A percentile compares a stretch with the other conserved stretches of the same genome.
phyloP scores from a whole-genome alignment of 257 asterid species.

The Parsonsia alboflavescens region DNA sequence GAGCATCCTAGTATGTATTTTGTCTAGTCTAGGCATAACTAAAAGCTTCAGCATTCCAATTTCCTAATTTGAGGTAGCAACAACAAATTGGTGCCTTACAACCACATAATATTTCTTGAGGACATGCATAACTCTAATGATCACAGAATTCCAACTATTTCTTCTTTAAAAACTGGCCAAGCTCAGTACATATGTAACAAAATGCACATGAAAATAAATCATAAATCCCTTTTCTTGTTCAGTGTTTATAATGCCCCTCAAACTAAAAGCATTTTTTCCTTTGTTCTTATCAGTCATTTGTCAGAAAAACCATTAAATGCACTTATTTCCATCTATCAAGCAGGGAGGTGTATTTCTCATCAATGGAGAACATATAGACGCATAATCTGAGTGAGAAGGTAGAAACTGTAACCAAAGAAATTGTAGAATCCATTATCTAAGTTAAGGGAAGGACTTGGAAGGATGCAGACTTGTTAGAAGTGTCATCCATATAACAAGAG shows the following conservation, averaged over 20 bases:
- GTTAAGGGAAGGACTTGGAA: not conserved
- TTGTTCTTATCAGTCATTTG: not conserved
- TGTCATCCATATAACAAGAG: not conserved
- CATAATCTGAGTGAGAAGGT: not conserved
- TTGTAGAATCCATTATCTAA: not conserved
- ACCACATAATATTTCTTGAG: not conserved
- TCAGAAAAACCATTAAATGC: not conserved
- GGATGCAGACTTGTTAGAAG: not conserved
- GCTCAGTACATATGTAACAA: not conserved
- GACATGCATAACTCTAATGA: not conserved
- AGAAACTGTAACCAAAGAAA: not conserved
- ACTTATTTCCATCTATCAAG: no score
- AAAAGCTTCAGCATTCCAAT: not conserved
- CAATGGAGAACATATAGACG: not conserved
- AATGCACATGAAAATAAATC: not conserved
- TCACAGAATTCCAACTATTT: not conserved
- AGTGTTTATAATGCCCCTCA: not conserved
- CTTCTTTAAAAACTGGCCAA: not conserved
- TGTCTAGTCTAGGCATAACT: not conserved
- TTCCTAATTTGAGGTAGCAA: not conserved
- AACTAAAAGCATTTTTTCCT: not conserved
- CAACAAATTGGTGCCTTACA: not conserved
- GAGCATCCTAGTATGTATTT: not conserved
- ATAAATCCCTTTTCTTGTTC: not conserved
- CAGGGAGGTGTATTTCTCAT: not conserved